Conservation (phyloP, 768 basidiomycete genomes). For the Mycena latifolia region DNA sequence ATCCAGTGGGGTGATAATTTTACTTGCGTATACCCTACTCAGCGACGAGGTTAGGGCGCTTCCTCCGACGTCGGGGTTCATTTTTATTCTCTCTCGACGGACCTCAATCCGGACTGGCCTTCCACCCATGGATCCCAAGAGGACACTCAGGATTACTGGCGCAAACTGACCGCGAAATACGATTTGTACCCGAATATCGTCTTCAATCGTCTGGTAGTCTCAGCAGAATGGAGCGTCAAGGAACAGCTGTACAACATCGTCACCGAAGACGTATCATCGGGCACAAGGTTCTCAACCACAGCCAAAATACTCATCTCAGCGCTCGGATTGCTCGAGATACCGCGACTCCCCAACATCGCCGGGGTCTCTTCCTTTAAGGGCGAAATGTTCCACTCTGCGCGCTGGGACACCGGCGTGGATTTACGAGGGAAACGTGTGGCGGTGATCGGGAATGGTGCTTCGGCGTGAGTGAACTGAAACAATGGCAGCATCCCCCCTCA, state of each 20-base stretch:
- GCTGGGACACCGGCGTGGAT: constrained; percentile 57
- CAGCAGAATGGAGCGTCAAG: constrained; percentile 57
- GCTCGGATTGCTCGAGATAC: constrained; percentile 61
- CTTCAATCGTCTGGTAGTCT: constrained; percentile 58
- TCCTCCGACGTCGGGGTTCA: constrained; percentile 56
- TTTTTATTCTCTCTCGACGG: constrained; percentile 63
- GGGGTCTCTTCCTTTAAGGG: constrained; percentile 60
- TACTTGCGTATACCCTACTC: constrained; percentile 24
- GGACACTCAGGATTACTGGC: constrained; percentile 60
- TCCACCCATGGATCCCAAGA: constrained; percentile 54
- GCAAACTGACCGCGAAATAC: constrained; percentile 55
- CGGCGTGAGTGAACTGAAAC: constrained; percentile 60
- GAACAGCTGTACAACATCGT: constrained; percentile 46
- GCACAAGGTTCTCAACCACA: constrained; percentile 41
- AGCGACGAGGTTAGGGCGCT: constrained; percentile 53
- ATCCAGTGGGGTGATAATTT: constrained; percentile 46
- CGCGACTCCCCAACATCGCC: constrained; percentile 50
- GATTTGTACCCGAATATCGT: constrained; percentile 52
- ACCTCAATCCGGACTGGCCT: constrained; percentile 60
- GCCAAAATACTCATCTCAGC: constrained; percentile 67
- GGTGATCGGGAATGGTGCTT: constrained; percentile 72
- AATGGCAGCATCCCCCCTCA: too few relatives aligned
- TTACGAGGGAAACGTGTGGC: constrained; percentile 63
- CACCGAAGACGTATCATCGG: constrained; percentile 46
- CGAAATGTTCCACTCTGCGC: constrained; percentile 63